Evolutionary conservation across 257 asterid species (phyloP), one percentile per base, ranked within the genome.

Genomic region (Leonotis leonurus): DNA sequence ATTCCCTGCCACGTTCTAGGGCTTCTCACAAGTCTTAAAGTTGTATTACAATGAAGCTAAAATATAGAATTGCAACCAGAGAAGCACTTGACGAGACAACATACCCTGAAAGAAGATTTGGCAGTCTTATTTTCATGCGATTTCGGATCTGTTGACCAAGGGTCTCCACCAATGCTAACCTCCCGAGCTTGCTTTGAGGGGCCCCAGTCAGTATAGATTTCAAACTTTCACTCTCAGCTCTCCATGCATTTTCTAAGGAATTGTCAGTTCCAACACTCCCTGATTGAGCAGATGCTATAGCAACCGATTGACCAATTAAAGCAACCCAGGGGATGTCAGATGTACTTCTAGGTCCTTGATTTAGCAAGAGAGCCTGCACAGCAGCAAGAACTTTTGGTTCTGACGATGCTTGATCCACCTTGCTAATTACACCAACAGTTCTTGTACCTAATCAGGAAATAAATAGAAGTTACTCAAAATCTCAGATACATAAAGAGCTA

Each of bases 281-380:
- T 26, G 98, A 77, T 76, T 87, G 97, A 33, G 95, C 80, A 71
- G 98, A 84, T 52, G 98, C 96, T 64, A 90, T 88, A 37, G 98
- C 64, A 35, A 90, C 96, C 1, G 98, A 90, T 68, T 90, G 98
- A 60, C 98, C 98, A 79, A 93, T 93, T 82, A 93, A 85, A 76
- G 94, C 99, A 66, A 93, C 99, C 97, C 97, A 93, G 0, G 96
- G 94, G 66, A 93, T 85, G 77, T 93, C 97, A 56, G 92, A 77
- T 61, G 95, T 85, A 72, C 92, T 89, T 73, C 96, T 72, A 37
- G 99, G 99, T 65, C 99, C 99, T 82, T 93, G 96, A 74, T 82
- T 81, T 69, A 72, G 75, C 66, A 93, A 74, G 60, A 93, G 97
- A 49, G 97, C 97, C 75, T 89, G 96, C 63, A 93, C 99, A 66